Evolutionary conservation across 2,329 filamentous ascomycete species (phyloP).

Genomic region (Ophiosphaerella herpotricha): DNA sequence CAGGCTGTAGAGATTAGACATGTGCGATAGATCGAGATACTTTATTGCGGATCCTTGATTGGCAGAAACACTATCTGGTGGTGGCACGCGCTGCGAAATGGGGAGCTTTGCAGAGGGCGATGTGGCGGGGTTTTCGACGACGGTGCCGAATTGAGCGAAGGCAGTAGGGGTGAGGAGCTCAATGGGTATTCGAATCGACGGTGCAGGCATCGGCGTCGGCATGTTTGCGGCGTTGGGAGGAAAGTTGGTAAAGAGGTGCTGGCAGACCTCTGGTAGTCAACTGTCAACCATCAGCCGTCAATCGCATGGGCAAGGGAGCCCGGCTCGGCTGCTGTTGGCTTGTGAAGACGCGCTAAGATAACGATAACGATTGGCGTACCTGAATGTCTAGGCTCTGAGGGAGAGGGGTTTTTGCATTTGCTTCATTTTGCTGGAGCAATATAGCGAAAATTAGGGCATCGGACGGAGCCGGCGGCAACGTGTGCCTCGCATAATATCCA

Average conservation of each 20-base stretch:
- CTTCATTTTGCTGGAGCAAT: no score
- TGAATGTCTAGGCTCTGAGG: neutral
- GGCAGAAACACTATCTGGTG: slow-evolving; percentile 58
- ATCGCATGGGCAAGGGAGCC: slow-evolving; percentile 6
- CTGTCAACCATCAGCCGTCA: neutral
- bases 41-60: slow-evolving; percentile 92
- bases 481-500: no score
- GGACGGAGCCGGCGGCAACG: no score
- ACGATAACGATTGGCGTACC: slow-evolving; percentile 10
- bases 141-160: slow-evolving; percentile 82
- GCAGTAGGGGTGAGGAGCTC: slow-evolving; percentile 68
- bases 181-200: slow-evolving; percentile 58
- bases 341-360: slow-evolving; percentile 23
- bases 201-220: slow-evolving; percentile 47
- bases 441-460: no score
- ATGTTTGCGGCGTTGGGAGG: slow-evolving; percentile 23
- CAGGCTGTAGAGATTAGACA: slow-evolving; percentile 71
- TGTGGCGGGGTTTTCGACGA: slow-evolving; percentile 72
- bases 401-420: no score
- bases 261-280: no score
- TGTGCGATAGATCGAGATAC: slow-evolving; percentile 77
- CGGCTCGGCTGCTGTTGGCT: slow-evolving; percentile 6
- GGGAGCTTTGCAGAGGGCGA: slow-evolving; percentile 53
- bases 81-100: slow-evolving; percentile 53
- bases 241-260: neutral